Evolutionary conservation across 176 grass and related monocot species (phyloP).

Genomic region (Saccharum spontaneum): DNA sequence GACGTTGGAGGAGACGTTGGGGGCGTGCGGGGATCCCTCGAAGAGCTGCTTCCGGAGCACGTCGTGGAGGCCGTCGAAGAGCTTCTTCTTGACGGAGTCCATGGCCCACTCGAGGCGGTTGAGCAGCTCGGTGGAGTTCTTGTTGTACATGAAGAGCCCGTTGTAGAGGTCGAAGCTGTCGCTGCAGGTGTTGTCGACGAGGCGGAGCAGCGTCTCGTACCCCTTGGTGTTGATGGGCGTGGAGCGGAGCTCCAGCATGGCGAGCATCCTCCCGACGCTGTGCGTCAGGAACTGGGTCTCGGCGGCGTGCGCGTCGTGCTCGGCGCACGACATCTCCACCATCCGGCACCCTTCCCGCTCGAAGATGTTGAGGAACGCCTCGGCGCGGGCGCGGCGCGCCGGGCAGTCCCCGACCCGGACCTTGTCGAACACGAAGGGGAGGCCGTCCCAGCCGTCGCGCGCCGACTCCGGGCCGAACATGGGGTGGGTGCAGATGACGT

Average conservation of each 20-base stretch:
- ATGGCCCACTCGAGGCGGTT: conserved; percentile 77
- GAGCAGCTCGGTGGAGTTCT: conserved; percentile 81
- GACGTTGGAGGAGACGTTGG: conserved; percentile 19
- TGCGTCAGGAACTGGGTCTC: conserved; percentile 90
- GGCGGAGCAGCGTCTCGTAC: conserved; percentile 74
- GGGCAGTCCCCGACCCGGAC: conserved; percentile 60
- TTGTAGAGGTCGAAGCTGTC: conserved; percentile 97
- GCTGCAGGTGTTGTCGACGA: conserved; percentile 86
- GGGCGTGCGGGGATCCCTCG: conserved; percentile 33
- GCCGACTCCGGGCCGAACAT: conserved; percentile 94
- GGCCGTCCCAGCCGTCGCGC: conserved; percentile 74
- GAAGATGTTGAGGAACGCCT: conserved; percentile 76
- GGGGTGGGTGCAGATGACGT: conserved; percentile 88
- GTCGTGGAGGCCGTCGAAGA: conserved; percentile 71
- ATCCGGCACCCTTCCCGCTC: conserved; percentile 84
- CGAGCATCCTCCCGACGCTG: conserved; percentile 70
- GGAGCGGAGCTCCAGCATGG: conserved; percentile 52
- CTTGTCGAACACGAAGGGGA: conserved; percentile 85
- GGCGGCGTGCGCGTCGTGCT: conserved; percentile 82
- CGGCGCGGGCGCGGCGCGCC: conserved; percentile 53
- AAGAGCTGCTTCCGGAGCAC: conserved; percentile 74
- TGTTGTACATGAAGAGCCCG: conserved; percentile 97
- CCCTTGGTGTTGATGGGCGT: conserved; percentile 76
- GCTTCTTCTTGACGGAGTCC: conserved; percentile 77
- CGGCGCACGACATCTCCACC: conserved; percentile 81